Evolutionary conservation across 768 basidiomycete species (phyloP).

Genomic region (Tylopilus vinaceipallidus): DNA sequence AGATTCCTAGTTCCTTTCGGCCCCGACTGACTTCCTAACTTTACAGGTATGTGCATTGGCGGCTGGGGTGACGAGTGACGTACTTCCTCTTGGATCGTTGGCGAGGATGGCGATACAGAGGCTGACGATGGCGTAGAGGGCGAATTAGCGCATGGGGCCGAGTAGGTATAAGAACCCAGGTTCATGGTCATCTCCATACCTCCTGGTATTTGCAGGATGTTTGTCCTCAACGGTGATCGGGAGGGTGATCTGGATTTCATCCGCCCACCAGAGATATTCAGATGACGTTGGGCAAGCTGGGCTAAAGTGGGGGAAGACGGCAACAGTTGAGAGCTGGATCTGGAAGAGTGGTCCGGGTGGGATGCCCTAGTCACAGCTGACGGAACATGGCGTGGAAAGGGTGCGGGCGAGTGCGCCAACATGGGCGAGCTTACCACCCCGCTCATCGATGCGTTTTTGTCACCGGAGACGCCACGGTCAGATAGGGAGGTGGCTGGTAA

Average conservation of each 20-base stretch:
- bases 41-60: constrained; percentile 13
- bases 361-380: constrained; percentile 51
- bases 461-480: constrained; percentile 9
- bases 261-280: constrained; percentile 21
- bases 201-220: constrained; percentile 15
- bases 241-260: constrained; percentile 32
- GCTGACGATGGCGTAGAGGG: constrained; percentile 61
- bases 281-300: constrained; percentile 27
- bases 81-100: constrained; percentile 19
- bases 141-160: constrained; percentile 43
- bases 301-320: constrained; percentile 13
- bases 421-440: constrained; percentile 10
- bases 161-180: constrained; percentile 9
- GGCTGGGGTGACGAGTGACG: constrained; percentile 23
- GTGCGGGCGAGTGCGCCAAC: constrained; percentile 16
- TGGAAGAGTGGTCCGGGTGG: constrained; percentile 12
- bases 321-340: constrained; percentile 11
- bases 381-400: constrained; percentile 46
- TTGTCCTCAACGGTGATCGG: constrained; percentile 29
- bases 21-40: constrained; percentile 18
- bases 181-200: constrained; percentile 12
- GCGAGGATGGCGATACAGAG: constrained; percentile 49
- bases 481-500: constrained; percentile 22
- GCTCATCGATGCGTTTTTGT: constrained; percentile 3
- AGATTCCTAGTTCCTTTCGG: constrained; percentile 9